Evolutionary conservation across 2,329 filamentous ascomycete genomes (phyloP), one percentile per base, ranked within the genome.

Genomic region (Aschersonia sp.): DNA sequence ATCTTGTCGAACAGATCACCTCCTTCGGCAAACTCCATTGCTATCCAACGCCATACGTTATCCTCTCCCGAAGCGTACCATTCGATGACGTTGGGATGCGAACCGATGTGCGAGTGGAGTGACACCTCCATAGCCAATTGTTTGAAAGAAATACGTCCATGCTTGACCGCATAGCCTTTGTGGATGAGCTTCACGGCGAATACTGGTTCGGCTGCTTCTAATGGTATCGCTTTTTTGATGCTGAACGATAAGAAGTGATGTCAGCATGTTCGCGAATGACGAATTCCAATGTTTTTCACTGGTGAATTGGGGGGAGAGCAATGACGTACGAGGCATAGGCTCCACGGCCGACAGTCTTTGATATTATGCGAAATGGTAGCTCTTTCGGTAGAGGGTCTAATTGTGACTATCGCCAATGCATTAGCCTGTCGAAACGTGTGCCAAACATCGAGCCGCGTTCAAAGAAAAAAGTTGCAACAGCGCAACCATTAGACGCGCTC

Each of bases 1-100:
- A 98, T 97, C 72, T 98, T 98, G 78, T 98, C 92, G 64, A 98
- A 98, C 5, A 98, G 74, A 62, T 98, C 92, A 9, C 92, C 92
- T 42, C 92, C 92, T 57, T 94, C 87, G 44, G 92, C 92, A 55
- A 87, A 84, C 65, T 98, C 92, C 89, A 98, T 96, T 40, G 89
- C 91, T 56, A 98, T 95, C 92, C 92, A 98, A 56, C 85, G 80
- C 91, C 92, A 98, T 20, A 82, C 69, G 0, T 73, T 59, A 61
- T 98, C 89, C 63, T 96, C 87, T 48, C 89, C 91, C 2, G 83
- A 85, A 42, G 84, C 82, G 57, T 94, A 89, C 75, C 88, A 96
- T 60, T 88, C 84, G 58, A 98, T 96, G 54, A 98, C 84, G 64
- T 98, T 95, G 47, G 83, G 80, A 62, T 98, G 94, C 54, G 86